A percentile compares a stretch with the other conserved stretches of the same genome.
These are phyloP conservation scores for Fusarium penzigii DNA, from an alignment of 2,329 filamentous ascomycete genomes.

Conservation along the genomic window DNA sequence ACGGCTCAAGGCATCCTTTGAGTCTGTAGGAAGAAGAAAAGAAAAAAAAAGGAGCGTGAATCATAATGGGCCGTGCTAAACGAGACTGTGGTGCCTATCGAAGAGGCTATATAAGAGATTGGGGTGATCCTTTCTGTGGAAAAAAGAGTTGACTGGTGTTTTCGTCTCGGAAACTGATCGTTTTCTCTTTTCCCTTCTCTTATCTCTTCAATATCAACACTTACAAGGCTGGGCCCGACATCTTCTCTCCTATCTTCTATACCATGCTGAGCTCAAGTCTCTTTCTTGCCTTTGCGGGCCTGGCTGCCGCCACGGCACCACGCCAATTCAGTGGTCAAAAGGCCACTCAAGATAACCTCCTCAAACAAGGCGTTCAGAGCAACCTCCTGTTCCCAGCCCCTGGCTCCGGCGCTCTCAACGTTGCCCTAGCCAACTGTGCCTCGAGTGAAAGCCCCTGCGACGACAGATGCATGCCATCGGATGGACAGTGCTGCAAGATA, in stretches of 20 bases:
- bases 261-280: slow-evolving; percentile 29
- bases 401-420: slow-evolving; percentile 16
- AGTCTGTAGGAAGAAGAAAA: neutral
- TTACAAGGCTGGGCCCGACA: neutral
- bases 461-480: slow-evolving; percentile 32
- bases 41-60: neutral
- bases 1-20: neutral
- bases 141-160: neutral
- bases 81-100: neutral
- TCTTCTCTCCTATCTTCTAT: neutral
- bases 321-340: slow-evolving; percentile 18
- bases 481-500: slow-evolving; percentile 31
- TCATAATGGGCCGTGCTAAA: neutral
- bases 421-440: slow-evolving; percentile 24
- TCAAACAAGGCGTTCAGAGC: neutral
- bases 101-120: neutral
- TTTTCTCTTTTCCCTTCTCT: neutral
- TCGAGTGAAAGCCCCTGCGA: slow-evolving; percentile 29
- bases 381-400: slow-evolving; percentile 21
- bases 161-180: neutral
- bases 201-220: too few species aligned
- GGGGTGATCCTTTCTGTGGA: neutral
- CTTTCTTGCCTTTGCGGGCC: slow-evolving; percentile 27
- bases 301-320: slow-evolving; percentile 21
- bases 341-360: slow-evolving; percentile 13